Base-by-base conservation (phyloP, 148 eudicot species). In the Vaccinium myrtillus region DNA sequence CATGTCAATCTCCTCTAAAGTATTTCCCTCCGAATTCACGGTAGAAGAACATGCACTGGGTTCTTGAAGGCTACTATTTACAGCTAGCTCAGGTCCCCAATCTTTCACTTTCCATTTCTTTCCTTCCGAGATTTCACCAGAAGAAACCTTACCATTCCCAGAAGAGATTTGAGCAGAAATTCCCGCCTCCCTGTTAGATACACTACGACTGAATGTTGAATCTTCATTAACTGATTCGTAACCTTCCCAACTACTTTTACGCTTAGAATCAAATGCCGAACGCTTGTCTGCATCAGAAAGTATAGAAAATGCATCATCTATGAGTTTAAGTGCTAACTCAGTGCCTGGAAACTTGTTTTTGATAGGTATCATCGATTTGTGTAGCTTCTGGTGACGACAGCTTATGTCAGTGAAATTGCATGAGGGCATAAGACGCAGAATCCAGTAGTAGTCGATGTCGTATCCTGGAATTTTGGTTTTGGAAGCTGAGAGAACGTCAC, bases 401-500 rank as follows among this genome's bases (percentile, higher is more conserved):
- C 21, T 78, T 74, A 93, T 75, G 54, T 90, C 90, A 81, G 81
- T 51, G 16, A 36, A 53, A n/a, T 86, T 87, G 63, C 94, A 87
- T 21, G 87, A 84, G 4, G 94, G 93, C 86, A 87, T 85, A 75
- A 93, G 70, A 59, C 86, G 87, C 81, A 91, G 92, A 87, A 93
- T 84, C 95, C 94, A 90, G 61, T 93, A 93, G 86, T 90, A 88
- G 77, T 93, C 95, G 55, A 30, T 80, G 73, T 87, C 91, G 85
- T 86, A 79, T 70, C 90, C 87, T 39, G 90, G 88, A 43, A 86
- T 12, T 83, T 84, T 87, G 80, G 81, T 75, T 83, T 86, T 84
- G 36, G 94, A 82, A 77, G 92, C 88, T 0, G 89, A 89, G 54
- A 93, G 86, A 50, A 91, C 84, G 51, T 91, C 87, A 81, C 93